phyloP scores from a whole-genome alignment of 2,329 filamentous ascomycete species.

The Daldinia eschscholtzii region DNA sequence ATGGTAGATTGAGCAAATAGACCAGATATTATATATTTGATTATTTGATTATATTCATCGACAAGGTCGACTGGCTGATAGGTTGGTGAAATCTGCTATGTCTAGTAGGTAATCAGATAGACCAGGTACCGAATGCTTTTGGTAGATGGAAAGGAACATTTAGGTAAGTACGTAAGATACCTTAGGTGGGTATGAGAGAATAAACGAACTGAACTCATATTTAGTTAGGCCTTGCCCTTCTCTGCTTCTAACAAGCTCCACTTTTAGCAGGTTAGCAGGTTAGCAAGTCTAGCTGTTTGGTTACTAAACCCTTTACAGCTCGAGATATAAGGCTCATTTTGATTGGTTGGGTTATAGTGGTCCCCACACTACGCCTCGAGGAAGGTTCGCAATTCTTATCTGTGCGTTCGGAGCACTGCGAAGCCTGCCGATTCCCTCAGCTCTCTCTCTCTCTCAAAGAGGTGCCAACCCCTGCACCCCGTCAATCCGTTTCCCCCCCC shows the following conservation, averaged over 20 bases:
- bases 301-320: slow-evolving; percentile 31
- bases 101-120: background rate
- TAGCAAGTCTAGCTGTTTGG: slow-evolving; percentile 7
- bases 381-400: slow-evolving; percentile 40
- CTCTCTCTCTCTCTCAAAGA: slow-evolving; percentile 16
- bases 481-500: too few species aligned
- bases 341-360: slow-evolving; percentile 35
- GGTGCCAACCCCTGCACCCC: background rate
- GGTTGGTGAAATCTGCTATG: background rate
- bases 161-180: background rate
- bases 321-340: slow-evolving; percentile 21
- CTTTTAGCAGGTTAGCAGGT: slow-evolving; percentile 12
- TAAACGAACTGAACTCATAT: background rate
- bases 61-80: slow-evolving; percentile 28
- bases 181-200: slow-evolving; percentile 15
- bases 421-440: slow-evolving; percentile 42
- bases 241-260: background rate
- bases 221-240: slow-evolving; percentile 1
- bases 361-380: slow-evolving; percentile 35
- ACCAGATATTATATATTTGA: slow-evolving; percentile 19
- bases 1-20: slow-evolving; percentile 15
- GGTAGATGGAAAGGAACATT: background rate
- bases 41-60: slow-evolving; percentile 5
- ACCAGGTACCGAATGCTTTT: background rate
- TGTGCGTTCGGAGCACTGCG: slow-evolving; percentile 39